Base-by-base conservation (phyloP, 1,139 yeast species). In the Magnusiomyces tetraspermus region DNA sequence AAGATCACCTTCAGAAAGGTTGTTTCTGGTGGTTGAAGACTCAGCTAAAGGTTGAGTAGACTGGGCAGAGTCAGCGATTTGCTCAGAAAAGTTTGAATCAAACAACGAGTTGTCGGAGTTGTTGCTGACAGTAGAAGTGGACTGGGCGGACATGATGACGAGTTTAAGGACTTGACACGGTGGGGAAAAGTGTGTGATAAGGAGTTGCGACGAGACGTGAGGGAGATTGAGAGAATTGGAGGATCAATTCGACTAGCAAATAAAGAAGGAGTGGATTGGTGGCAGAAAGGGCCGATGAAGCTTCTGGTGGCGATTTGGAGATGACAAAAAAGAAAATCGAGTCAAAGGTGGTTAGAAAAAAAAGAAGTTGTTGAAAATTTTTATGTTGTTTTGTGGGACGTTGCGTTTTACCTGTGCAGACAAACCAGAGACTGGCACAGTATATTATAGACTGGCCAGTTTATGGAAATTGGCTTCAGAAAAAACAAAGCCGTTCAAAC, bases 11-110 rank as follows among this genome's bases (percentile, higher is more conserved):
- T 48, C 38, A 17, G 55, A 46, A 30, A 52, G 36, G 15, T 46
- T 17, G 17, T 53, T 47, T 44, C 37, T 37, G 43, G 28, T 26
- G 26, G 19, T 15, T 19, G 13, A 38, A 19, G 51, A 41, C 8
- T 40, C 50, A 17, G 40, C 15, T 4, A 4, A 15, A 33, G 17
- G 17, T 10, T 8, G 17, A 41, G 38, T 3, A 24, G 19, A 38
- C 28, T 42, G 15, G 31, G 2, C 24, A 8, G 48, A 26, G 11
- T 42, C 24, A 17, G 47, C 22, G 13, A 30, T 48, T 33, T 52
- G 52, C 17, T 53, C 54, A 28, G 53, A 51, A 33, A 51, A 54
- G 50, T 46, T 51, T 41, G 54, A 49, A 26, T 49, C 52, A 45
- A 51, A 54, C 42, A 54, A 49, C 17, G 53, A 51, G 40, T 54